Conservation (phyloP, 805 yeast species). For the Ogataea kodamae region DNA sequence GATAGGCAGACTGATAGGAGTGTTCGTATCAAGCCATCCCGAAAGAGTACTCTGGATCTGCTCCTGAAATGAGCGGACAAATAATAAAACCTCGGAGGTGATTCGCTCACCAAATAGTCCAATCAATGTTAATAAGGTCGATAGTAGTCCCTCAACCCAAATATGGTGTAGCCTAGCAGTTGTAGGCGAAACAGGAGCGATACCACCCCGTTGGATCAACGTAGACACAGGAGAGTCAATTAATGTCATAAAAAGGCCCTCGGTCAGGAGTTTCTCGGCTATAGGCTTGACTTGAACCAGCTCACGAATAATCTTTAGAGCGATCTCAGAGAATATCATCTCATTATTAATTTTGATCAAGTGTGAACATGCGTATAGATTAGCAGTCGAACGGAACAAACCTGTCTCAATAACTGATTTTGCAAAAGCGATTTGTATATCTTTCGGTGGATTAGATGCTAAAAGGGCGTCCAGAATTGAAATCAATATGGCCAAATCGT, state of each 20-base stretch:
- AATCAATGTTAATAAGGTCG: constrained; percentile 58
- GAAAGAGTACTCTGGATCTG: constrained; percentile 63
- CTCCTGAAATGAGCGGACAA: constrained; percentile 56
- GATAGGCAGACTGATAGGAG: constrained; percentile 44
- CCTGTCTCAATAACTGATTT: constrained; percentile 53
- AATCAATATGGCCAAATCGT: constrained; percentile 61
- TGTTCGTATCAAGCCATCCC: constrained; percentile 58
- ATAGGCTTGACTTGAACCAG: constrained; percentile 56
- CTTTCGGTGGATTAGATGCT: constrained; percentile 43
- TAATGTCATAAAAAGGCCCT: constrained; percentile 64
- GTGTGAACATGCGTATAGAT: constrained; percentile 67
- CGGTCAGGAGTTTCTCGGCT: constrained; percentile 61
- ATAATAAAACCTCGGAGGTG: constrained; percentile 61
- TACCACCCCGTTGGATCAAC: constrained; percentile 61
- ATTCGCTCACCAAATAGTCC: constrained; percentile 61
- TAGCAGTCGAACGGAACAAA: constrained; percentile 57
- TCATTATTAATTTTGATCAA: constrained; percentile 57
- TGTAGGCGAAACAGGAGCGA: constrained; percentile 49
- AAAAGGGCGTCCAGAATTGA: constrained; percentile 61
- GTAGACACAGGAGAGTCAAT: constrained; percentile 72
- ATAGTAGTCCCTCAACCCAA: constrained; percentile 85
- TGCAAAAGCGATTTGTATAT: constrained; percentile 49
- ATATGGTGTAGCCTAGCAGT: constrained; percentile 54
- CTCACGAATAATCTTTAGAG: constrained; percentile 67
- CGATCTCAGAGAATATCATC: constrained; percentile 66